A percentile compares a stretch with the other conserved stretches of the same genome.
Conservation (phyloP, 78 protist genomes). For the Creolimax fragrantissima region DNA sequence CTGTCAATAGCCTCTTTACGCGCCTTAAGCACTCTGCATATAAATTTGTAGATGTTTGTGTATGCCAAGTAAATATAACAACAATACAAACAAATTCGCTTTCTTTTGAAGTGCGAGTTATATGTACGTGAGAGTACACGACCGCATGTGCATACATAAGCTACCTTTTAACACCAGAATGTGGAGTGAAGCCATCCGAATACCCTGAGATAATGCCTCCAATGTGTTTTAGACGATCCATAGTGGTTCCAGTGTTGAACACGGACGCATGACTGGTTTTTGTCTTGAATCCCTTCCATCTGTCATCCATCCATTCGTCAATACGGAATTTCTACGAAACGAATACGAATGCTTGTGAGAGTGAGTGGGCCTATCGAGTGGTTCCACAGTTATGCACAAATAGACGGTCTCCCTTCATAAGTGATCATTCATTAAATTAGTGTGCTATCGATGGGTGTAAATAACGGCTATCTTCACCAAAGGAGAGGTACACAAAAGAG, state of each 20-base stretch:
- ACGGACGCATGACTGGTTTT: background rate
- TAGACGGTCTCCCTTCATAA: too few relatives aligned
- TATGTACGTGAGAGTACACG: background rate
- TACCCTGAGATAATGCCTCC: conserved; percentile 22
- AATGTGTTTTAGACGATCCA: conserved; percentile 9
- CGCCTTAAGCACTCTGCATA: background rate
- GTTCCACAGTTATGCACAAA: background rate
- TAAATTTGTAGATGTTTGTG: background rate
- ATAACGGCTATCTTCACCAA: background rate
- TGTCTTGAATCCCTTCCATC: conserved; percentile 15
- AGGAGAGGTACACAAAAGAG: background rate
- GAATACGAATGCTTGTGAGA: background rate
- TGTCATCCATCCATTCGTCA: conserved; percentile 16
- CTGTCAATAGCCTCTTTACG: conserved; percentile 29
- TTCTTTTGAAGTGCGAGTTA: background rate
- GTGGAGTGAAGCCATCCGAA: conserved; percentile 43
- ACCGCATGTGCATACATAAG: background rate
- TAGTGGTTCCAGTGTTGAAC: conserved; percentile 41
- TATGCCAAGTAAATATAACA: background rate
- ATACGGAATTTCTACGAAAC: background rate
- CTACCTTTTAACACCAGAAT: background rate
- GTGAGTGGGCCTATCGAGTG: background rate
- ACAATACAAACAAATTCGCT: background rate
- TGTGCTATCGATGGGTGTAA: too few relatives aligned
- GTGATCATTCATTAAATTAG: too few relatives aligned